Percentiles rank a stretch among this genome's conserved stretches.
Conservation (phyloP, 2,329 filamentous ascomycete genomes). For the Neofusicoccum sp. region DNA sequence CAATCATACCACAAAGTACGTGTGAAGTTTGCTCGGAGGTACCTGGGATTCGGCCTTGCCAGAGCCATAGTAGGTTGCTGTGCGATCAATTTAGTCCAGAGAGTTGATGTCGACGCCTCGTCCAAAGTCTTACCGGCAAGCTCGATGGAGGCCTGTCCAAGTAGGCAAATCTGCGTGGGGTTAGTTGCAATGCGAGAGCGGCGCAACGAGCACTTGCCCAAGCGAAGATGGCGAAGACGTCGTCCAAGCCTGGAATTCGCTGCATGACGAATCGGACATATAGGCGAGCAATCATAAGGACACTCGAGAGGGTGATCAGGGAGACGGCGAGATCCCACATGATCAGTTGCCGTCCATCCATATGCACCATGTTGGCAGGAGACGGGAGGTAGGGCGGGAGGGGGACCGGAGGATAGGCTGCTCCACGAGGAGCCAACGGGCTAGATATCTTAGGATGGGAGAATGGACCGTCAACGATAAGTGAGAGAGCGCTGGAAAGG, state of each 20-base stretch:
- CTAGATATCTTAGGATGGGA: neutral
- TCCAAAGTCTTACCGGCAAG: neutral
- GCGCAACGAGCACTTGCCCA: slow-evolving; percentile 22
- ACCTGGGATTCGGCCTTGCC: slow-evolving; percentile 23
- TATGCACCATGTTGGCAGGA: neutral
- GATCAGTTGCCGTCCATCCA: slow-evolving; percentile 8
- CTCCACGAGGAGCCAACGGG: neutral
- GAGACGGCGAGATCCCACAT: slow-evolving; percentile 22
- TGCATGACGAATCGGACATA: slow-evolving; percentile 32
- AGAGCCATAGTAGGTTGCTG: slow-evolving; percentile 22
- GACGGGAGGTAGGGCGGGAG: neutral
- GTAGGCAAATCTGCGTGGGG: neutral
- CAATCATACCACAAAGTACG: slow-evolving; percentile 23
- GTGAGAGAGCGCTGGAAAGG: neutral
- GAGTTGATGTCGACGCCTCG: too few relatives aligned
- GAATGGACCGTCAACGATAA: neutral
- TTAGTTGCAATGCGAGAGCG: neutral
- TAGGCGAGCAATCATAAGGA: slow-evolving; percentile 28
- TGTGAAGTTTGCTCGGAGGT: slow-evolving; percentile 17
- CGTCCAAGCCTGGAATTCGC: slow-evolving; percentile 32
- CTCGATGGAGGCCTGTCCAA: slow-evolving; percentile 4
- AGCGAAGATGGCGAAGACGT: slow-evolving; percentile 28
- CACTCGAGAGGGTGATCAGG: slow-evolving; percentile 31
- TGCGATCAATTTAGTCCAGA: neutral
- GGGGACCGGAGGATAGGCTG: neutral